These are phyloP conservation scores for Fomitopsis betulina DNA, from an alignment of 1,284 basidiomycete genomes.

Conservation along the genomic window DNA sequence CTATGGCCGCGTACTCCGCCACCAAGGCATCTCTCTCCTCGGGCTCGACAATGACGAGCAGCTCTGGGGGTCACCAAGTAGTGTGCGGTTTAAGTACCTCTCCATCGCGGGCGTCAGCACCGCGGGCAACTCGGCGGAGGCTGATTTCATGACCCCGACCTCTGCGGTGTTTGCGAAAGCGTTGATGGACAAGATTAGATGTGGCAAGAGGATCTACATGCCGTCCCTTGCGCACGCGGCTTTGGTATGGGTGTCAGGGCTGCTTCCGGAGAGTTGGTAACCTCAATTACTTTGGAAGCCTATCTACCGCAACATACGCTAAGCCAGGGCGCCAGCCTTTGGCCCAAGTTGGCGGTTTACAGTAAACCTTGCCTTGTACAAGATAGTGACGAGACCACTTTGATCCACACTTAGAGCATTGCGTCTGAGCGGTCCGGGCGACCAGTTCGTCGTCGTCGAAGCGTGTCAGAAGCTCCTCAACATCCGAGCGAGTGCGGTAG, in stretches of 20 bases:
- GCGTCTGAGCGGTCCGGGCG: no score
- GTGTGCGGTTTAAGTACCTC: slow-evolving; percentile 21
- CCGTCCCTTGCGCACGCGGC: neutral
- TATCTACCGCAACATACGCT: no score
- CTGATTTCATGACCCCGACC: slow-evolving; percentile 13
- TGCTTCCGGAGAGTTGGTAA: no score
- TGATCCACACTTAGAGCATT: no score
- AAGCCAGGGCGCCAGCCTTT: no score
- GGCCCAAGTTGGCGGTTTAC: no score
- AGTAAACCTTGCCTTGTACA: no score
- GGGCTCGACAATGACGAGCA: slow-evolving; percentile 23
- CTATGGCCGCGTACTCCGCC: slow-evolving; percentile 20
- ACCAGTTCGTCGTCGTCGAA: no score
- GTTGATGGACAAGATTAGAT: slow-evolving; percentile 7
- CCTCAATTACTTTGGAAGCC: no score
- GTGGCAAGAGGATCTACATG: neutral
- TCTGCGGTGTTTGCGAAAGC: slow-evolving; percentile 15
- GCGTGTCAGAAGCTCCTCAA: no score
- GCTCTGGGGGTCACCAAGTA: slow-evolving; percentile 14
- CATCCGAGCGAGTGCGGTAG: no score
- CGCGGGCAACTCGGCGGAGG: slow-evolving; percentile 6
- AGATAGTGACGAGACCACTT: no score
- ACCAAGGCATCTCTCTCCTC: slow-evolving; percentile 21
- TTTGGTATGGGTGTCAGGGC: neutral
- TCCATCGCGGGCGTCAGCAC: slow-evolving; percentile 18